Base-by-base conservation (phyloP, 2,329 filamentous ascomycete genomes). In the Xylaria sp. region DNA sequence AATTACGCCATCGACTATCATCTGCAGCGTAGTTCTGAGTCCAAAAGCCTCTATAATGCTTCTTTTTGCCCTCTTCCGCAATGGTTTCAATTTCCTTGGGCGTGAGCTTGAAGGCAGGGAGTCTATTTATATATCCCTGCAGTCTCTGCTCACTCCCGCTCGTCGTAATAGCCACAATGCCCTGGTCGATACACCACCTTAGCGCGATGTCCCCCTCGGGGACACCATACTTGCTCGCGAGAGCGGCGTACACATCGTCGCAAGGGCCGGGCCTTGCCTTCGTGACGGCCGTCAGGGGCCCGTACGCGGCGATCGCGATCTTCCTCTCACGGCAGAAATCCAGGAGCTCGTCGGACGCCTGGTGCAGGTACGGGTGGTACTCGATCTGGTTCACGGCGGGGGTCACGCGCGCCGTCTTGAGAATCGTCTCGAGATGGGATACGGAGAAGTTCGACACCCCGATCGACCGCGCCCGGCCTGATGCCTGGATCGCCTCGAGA, bases 301-400 rank as follows among this genome's bases (percentile, higher is more conserved):
- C 80, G 73, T 87, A 89, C 8, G 83, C 82, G 5, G 81, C 76
- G 2, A 83, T 73, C 3, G 84, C 82, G 64, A 91, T 90, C 56
- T 78, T 75, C 69, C 88, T 77, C 70, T 82, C 74, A 67, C 80
- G 80, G 73, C 83, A 83, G 75, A 84, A 90, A 15, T 79, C 75
- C 31, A 90, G 56, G 11, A 90, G 78, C 60, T 81, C 79, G 43
- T 64, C 64, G 9, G 51, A 1, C 5, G 80, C 80, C 72, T 90
- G 88, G 75, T 90, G 88, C 53, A 90, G 80, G 73, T 92, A 91
- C 0, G 91, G 90, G 76, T 95, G 90, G 71, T 85, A 88, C 79
- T 94, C 91, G 71, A 94, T 90, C 81, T 95, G 91, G 78, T 94
- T 93, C 64, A 90, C 84, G 6, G 85, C 87, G 0, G 91, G 91